Evolutionary conservation across 306 rosid species (phyloP).

Genomic region (Luffa aegyptiaca): DNA sequence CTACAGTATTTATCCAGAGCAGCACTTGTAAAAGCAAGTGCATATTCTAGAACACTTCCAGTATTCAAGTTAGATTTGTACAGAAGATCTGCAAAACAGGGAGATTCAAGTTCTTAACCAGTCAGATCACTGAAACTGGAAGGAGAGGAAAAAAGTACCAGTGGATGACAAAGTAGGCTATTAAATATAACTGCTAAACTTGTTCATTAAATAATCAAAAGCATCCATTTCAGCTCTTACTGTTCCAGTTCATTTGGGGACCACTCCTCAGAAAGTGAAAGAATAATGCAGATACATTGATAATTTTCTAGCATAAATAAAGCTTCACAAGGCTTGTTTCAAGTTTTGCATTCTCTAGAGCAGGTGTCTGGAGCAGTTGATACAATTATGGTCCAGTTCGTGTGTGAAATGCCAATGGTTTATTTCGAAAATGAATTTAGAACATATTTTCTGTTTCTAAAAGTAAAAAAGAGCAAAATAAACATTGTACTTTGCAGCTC

Average conservation of each 20-base stretch:
- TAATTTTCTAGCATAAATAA: not conserved
- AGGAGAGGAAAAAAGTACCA: not conserved
- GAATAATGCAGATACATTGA: not conserved
- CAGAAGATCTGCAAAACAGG: constrained; percentile 62
- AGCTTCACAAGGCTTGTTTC: not conserved
- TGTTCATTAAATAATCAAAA: not conserved
- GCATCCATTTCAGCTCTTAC: not conserved
- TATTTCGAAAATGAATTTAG: not conserved
- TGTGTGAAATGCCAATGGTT: not conserved
- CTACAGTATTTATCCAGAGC: constrained; percentile 89
- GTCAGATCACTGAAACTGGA: not conserved
- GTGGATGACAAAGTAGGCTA: not conserved
- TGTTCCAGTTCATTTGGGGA: not conserved
- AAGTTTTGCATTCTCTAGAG: not conserved
- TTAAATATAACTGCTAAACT: not conserved
- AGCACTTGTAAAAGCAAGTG: constrained; percentile 96
- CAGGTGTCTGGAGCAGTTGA: not conserved
- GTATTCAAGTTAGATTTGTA: constrained; percentile 92
- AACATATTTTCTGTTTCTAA: not conserved
- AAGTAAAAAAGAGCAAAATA: not conserved
- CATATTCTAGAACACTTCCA: constrained; percentile 93
- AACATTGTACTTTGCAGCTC: not conserved
- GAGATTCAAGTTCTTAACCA: not conserved
- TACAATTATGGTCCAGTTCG: not conserved
- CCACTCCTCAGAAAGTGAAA: not conserved